Conservation (phyloP, 495 filamentous ascomycete species). For the Paragyromitra xinjiangensis region DNA sequence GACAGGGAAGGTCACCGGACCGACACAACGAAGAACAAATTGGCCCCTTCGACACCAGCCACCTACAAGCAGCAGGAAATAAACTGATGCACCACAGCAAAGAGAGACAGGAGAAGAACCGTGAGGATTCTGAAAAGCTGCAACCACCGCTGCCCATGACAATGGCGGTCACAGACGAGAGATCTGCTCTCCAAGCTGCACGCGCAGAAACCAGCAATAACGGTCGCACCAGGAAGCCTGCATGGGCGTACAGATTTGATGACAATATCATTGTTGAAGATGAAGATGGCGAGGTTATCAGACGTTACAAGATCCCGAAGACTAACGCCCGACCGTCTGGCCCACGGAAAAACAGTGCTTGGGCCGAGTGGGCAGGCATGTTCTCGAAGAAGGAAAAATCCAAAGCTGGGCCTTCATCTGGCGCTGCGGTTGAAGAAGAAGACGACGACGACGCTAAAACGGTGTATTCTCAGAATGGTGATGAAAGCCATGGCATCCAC, state of each 20-base stretch:
- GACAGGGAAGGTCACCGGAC: conserved; percentile 53
- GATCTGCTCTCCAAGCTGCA: conserved; percentile 50
- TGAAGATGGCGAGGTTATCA: conserved; percentile 95
- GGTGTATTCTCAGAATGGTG: conserved; percentile 50
- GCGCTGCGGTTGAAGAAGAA: conserved; percentile 45
- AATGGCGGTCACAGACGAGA: conserved; percentile 54
- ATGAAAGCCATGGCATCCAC: conserved; percentile 67
- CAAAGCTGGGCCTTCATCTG: conserved; percentile 48
- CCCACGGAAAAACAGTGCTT: conserved; percentile 49
- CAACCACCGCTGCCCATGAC: conserved; percentile 33
- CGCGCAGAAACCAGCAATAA: conserved; percentile 48
- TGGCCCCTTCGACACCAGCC: conserved; percentile 33
- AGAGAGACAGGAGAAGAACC: conserved; percentile 60
- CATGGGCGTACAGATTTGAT: conserved; percentile 90
- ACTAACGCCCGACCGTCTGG: conserved; percentile 56
- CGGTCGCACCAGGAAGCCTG: conserved; percentile 65
- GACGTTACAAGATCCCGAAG: conserved; percentile 77
- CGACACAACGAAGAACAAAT: conserved; percentile 27
- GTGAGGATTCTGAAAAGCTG: conserved; percentile 61
- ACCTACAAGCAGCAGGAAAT: conserved; percentile 32
- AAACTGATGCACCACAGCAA: conserved; percentile 59
- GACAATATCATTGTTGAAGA: conserved; percentile 91
- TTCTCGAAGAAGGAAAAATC: conserved; percentile 41
- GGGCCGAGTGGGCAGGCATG: conserved; percentile 37
- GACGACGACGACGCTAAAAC: conserved; percentile 59